Conservation (phyloP, 805 yeast genomes). For the Candida vaughaniae region DNA sequence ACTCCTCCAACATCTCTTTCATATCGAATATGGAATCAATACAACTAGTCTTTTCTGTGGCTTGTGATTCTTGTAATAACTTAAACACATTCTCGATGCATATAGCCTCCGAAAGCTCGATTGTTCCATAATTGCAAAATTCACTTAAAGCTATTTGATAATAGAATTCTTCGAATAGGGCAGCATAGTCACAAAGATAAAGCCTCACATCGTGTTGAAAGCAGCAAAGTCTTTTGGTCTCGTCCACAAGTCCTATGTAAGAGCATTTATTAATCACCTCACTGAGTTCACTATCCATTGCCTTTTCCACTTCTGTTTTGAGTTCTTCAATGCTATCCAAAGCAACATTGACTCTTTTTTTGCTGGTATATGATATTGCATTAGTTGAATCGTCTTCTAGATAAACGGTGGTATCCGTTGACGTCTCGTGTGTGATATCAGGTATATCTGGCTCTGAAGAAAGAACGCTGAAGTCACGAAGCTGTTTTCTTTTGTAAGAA, state of each 20-base stretch:
- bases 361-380: slow-evolving; percentile 1
- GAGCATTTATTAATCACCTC: slow-evolving; percentile 66
- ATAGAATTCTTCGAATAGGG: slow-evolving; percentile 64
- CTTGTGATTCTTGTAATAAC: slow-evolving; percentile 24
- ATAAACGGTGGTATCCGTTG: neutral
- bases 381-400: neutral
- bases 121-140: slow-evolving; percentile 76
- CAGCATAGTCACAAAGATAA: slow-evolving; percentile 77
- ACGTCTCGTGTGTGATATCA: neutral
- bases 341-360: slow-evolving; percentile 36
- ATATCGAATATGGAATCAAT: slow-evolving; percentile 34
- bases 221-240: slow-evolving; percentile 66
- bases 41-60: slow-evolving; percentile 12
- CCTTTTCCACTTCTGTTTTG: slow-evolving; percentile 46
- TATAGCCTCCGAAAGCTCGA: slow-evolving; percentile 22
- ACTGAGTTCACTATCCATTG: slow-evolving; percentile 55
- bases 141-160: slow-evolving; percentile 79
- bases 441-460: neutral
- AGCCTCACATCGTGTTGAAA: slow-evolving; percentile 80
- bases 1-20: slow-evolving; percentile 80
- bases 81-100: slow-evolving; percentile 33
- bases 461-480: too few relatives aligned
- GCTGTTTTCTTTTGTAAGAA: too few relatives aligned
- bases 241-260: slow-evolving; percentile 83
- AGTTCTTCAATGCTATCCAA: slow-evolving; percentile 61